These are phyloP conservation scores for Venturia oleaginea DNA, from an alignment of 2,329 filamentous ascomycete genomes.

Conservation along the genomic window DNA sequence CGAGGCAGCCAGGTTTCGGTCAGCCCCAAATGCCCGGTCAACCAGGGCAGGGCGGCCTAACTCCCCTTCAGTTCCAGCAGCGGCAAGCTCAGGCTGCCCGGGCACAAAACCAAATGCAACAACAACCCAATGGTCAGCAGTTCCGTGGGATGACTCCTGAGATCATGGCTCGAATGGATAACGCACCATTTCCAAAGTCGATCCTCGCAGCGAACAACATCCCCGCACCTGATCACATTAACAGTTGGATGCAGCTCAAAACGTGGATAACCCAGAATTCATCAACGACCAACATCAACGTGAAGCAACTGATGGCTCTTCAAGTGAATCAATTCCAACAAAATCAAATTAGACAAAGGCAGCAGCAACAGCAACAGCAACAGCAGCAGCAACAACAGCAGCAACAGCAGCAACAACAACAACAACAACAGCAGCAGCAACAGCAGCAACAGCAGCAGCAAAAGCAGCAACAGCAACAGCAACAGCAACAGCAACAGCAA, in stretches of 20 bases:
- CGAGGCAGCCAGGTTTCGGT: background rate
- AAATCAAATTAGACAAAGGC: background rate
- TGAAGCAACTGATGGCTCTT: background rate
- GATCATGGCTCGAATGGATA: background rate
- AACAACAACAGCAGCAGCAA: constrained; percentile 4
- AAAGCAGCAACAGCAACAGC: too few species aligned
- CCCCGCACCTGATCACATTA: constrained; percentile 1
- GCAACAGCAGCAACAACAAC: too few species aligned
- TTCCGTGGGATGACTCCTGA: constrained; percentile 2
- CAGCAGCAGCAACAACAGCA: too few species aligned
- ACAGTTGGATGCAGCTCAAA: constrained; percentile 7
- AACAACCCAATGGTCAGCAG: background rate
- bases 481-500: constrained; percentile 6
- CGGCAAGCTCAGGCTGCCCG: background rate
- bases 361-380: background rate
- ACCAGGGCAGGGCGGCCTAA: background rate
- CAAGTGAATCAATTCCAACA: background rate
- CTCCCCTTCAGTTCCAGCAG: constrained; percentile 7
- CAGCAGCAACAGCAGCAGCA: too few species aligned
- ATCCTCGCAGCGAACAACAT: constrained; percentile 6
- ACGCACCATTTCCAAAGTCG: background rate
- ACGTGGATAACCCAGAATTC: background rate
- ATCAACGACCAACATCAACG: background rate
- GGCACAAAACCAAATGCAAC: background rate
- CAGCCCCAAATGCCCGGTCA: background rate